Evolutionary conservation across 1,284 basidiomycete genomes (phyloP).

Genomic region (Pterulicium gracile): DNA sequence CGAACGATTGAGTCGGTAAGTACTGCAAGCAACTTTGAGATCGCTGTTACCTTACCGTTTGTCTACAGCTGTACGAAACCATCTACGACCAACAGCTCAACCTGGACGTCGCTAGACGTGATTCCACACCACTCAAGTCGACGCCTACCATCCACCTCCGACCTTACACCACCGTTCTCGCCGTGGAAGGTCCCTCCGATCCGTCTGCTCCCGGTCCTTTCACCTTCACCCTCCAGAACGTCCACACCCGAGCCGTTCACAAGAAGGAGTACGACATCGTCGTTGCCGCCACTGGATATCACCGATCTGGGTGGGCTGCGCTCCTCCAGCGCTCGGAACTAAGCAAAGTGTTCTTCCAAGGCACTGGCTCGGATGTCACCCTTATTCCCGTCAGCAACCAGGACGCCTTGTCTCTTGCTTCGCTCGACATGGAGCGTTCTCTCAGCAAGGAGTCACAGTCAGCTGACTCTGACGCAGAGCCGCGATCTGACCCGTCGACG

Average conservation of each 20-base stretch:
- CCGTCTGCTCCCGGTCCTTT: slow-evolving; percentile 14
- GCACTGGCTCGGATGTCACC: slow-evolving; percentile 20
- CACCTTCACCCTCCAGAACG: slow-evolving; percentile 27
- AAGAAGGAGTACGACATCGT: slow-evolving; percentile 36
- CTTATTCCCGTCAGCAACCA: slow-evolving; percentile 14
- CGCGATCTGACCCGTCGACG: slow-evolving; percentile 1
- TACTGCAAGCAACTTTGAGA: slow-evolving; percentile 5
- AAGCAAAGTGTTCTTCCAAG: slow-evolving; percentile 21
- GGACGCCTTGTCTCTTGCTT: slow-evolving; percentile 8
- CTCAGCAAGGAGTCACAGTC: slow-evolving; percentile 6
- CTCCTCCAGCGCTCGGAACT: slow-evolving; percentile 33
- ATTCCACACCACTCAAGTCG: slow-evolving; percentile 10
- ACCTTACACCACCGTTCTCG: slow-evolving; percentile 28
- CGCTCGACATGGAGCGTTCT: slow-evolving; percentile 4
- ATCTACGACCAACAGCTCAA: slow-evolving; percentile 46
- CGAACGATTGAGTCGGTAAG: slow-evolving; percentile 31
- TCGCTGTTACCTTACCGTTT: slow-evolving; percentile 2
- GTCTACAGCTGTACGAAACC: slow-evolving; percentile 35
- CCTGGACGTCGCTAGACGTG: slow-evolving; percentile 27
- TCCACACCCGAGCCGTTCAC: slow-evolving; percentile 20
- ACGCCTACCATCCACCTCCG: slow-evolving; percentile 26
- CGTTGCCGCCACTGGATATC: slow-evolving; percentile 48
- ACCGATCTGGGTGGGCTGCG: slow-evolving; percentile 37
- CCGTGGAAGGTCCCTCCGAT: slow-evolving; percentile 21
- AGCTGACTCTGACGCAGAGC: background rate